phyloP scores from a whole-genome alignment of 2,329 filamentous ascomycete genomes.

The Stachybotrys chartarum region DNA sequence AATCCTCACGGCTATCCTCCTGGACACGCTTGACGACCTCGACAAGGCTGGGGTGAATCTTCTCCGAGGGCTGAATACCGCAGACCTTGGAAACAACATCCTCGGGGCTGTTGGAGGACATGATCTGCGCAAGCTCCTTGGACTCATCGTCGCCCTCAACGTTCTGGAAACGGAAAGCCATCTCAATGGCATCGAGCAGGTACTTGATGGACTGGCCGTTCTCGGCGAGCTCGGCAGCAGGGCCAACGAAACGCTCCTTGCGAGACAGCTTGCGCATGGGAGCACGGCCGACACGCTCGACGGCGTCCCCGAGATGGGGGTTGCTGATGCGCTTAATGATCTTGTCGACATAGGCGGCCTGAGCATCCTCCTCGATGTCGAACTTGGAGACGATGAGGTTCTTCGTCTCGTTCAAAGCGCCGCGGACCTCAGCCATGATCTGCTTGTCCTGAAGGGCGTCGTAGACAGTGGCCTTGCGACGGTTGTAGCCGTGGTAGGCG shows the following conservation, averaged over 20 bases:
- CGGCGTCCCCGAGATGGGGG: constrained; percentile 83
- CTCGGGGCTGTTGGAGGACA: constrained; percentile 65
- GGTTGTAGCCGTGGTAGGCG: constrained; percentile 88
- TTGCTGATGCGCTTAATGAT: constrained; percentile 93
- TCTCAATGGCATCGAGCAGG: constrained; percentile 78
- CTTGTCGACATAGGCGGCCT: constrained; percentile 81
- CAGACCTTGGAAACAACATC: constrained; percentile 76
- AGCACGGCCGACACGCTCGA: constrained; percentile 91
- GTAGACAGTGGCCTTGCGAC: constrained; percentile 79
- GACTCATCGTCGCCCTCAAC: constrained; percentile 90
- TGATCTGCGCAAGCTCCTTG: constrained; percentile 74
- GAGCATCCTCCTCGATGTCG: constrained; percentile 65
- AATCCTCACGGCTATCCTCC: constrained; percentile 43
- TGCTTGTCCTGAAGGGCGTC: constrained; percentile 76
- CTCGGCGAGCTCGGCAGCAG: constrained; percentile 84
- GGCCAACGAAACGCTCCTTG: constrained; percentile 93
- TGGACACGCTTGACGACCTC: constrained; percentile 81
- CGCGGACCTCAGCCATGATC: constrained; percentile 73
- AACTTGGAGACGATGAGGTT: constrained; percentile 83
- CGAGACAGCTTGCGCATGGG: constrained; percentile 89
- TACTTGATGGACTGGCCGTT: constrained; percentile 63
- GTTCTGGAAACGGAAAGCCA: constrained; percentile 92
- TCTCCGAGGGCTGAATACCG: constrained; percentile 68
- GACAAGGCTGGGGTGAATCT: constrained; percentile 69
- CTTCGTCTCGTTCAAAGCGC: constrained; percentile 79